Evolutionary conservation across 163 green algal species (phyloP).

Genomic region (Coccomyxa subellipsoidea): DNA sequence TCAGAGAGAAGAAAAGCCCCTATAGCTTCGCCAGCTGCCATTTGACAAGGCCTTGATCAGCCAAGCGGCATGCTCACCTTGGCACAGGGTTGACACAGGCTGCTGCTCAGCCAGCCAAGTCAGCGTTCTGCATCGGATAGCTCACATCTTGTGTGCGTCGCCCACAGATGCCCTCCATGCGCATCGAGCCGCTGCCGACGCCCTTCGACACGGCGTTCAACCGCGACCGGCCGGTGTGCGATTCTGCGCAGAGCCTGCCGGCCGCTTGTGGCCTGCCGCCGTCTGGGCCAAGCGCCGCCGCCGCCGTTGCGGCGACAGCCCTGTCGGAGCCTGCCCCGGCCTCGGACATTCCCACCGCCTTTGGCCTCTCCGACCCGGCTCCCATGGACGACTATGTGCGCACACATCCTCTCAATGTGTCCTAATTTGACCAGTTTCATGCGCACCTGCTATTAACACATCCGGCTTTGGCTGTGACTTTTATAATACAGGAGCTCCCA

Average conservation of each 20-base stretch:
- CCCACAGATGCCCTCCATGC: neutral
- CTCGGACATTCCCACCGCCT: neutral
- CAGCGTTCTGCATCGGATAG: neutral
- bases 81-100: too few species aligned
- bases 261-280: neutral
- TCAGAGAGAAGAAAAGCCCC: neutral
- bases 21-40: neutral
- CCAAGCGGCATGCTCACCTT: neutral
- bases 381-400: neutral
- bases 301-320: too few species aligned
- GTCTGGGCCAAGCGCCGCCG: neutral
- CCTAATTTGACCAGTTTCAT: too few species aligned
- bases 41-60: too few species aligned
- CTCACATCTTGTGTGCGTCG: neutral
- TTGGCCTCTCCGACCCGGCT: neutral
- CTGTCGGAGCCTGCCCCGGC: neutral
- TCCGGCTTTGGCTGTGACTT: too few species aligned
- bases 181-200: neutral
- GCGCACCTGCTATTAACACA: too few species aligned
- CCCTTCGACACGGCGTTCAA: neutral
- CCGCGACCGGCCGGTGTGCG: neutral
- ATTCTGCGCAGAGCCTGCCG: neutral
- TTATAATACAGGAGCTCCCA: too few species aligned
- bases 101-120: neutral
- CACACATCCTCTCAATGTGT: neutral